Evolutionary conservation across 2,329 filamentous ascomycete species (phyloP), one percentile per base, ranked within the genome.

Genomic region (Zelopaecilomyces penicillatus): DNA sequence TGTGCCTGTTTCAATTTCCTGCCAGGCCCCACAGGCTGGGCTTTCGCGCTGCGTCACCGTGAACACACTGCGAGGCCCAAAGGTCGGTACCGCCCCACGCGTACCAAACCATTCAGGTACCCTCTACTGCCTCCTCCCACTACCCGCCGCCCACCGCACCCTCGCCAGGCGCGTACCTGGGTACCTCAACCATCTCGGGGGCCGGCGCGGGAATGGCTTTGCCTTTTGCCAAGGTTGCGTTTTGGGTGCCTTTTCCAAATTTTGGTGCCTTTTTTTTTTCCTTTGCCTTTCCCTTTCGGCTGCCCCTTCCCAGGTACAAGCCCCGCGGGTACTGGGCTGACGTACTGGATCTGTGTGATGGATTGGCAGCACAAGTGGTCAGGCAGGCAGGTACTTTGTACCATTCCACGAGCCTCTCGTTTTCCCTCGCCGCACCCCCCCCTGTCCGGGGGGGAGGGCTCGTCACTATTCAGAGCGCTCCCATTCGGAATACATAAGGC

Each of bases 381-480:
- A 19, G 19, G 19, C 19, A 19, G 19, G 19, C 30, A 35, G 12
- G 26, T 30, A 42, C 40, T 30, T 35, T 37, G 30, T 33, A 32
- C 30, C 19, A 26, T 29, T 29, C 41, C 44, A 30, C 12, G 38
- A 19, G 19, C 19, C 19, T 19, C 19, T 19, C 19, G 19, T 19
- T 19, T 19, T 19, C 19, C 19, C 43, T 37, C 29, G 43, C 29
- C 34, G 39, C 33, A 40, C 30, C 41, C 34, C 35, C 43, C 35
- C 45, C 29, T 42, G 27, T 37, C 8, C 19, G 19, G 19, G 19
- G 19, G 19, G 19, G 19, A 19, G 19, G 19, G 19, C 19, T 19
- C 19, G 32, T 44, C 47, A 41, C 57, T 59, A 56, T 48, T 59
- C 57, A 61, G 57, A 61, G 58, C 60, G 52, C 56, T 56, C 58